These are phyloP conservation scores for Paraphoma chrysanthemicola DNA, from an alignment of 2,329 filamentous ascomycete genomes.

Conservation along the genomic window DNA sequence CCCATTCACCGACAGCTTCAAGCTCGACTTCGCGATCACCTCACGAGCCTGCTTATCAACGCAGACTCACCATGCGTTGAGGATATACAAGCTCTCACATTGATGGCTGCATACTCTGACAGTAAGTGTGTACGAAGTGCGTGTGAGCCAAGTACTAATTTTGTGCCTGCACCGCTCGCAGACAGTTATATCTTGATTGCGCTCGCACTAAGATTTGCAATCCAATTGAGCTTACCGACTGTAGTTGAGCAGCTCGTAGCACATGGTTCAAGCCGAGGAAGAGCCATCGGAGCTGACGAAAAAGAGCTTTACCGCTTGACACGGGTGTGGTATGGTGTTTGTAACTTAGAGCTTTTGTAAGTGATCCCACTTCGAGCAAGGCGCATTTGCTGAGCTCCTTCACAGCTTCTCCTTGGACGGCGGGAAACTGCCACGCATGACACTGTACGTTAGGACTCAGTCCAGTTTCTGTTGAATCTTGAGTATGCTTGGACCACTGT, in stretches of 20 bases:
- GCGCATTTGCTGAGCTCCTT: neutral
- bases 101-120: slow-evolving; percentile 61
- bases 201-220: slow-evolving; percentile 59
- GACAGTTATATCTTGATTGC: slow-evolving; percentile 60
- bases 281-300: slow-evolving; percentile 29
- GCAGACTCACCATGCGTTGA: slow-evolving; percentile 53
- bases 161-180: no score
- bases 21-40: slow-evolving; percentile 43
- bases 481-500: no score
- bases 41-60: slow-evolving; percentile 57
- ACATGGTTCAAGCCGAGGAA: slow-evolving; percentile 15
- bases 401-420: slow-evolving; percentile 53
- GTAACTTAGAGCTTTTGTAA: slow-evolving; percentile 58
- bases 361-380: no score
- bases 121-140: no score
- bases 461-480: no score
- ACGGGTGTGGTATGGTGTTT: slow-evolving; percentile 61
- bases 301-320: slow-evolving; percentile 43
- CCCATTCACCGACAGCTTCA: slow-evolving; percentile 44
- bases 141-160: no score
- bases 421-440: slow-evolving; percentile 54
- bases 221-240: slow-evolving; percentile 54
- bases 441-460: slow-evolving; percentile 25
- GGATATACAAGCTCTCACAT: slow-evolving; percentile 59
- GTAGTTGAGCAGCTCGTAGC: slow-evolving; percentile 50